Evolutionary conservation across 2,329 filamentous ascomycete genomes (phyloP), one percentile per base, ranked within the genome.

Genomic region (Hymenoscyphus infarciens): DNA sequence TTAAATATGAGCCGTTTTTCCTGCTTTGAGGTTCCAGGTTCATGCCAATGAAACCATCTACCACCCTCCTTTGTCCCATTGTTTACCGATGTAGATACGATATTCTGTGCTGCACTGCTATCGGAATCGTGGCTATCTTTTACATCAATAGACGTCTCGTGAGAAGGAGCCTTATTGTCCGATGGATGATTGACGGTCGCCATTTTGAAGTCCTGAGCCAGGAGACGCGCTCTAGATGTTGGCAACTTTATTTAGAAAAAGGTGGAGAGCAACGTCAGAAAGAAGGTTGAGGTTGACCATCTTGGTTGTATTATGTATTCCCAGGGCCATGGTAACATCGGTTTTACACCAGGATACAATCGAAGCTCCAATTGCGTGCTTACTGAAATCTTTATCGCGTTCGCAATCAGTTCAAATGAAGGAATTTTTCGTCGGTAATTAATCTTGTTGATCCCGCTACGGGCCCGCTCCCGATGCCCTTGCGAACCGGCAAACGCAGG

Each of bases 1-100:
- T 82, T 82, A 57, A 76, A 74, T 38, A 80, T 74, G 8, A 82
- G 74, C 59, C 71, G 74, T 60, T 77, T 77, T 68, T 82, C 77
- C 66, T 76, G 73, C 5, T 70, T 71, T 10, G 72, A 74, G 0
- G 76, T 79, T 33, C 74, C 74, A 1, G 76, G 75, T 56, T 79
- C 76, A 63, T 80, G 76, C 78, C 78, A 80, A 57, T 76, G 74
- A 59, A 77, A 75, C 74, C 75, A 77, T 38, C 66, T 45, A 5
- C 39, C 39, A 5, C 39, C 39, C 39, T 45, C 39, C 39, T 45
- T 45, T 7, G 16, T 45, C n/a, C 19, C 39, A 19, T n/a, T 10
- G n/a, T 45, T 45, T n/a, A 19, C 39, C n/a, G 39, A n/a, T 19
- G 39, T 5, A 19, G 39, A 45, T n/a, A 19, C 39, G 6, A n/a